Evolutionary conservation across 139 green algal species (phyloP).

Genomic region (Micractinium sp.): DNA sequence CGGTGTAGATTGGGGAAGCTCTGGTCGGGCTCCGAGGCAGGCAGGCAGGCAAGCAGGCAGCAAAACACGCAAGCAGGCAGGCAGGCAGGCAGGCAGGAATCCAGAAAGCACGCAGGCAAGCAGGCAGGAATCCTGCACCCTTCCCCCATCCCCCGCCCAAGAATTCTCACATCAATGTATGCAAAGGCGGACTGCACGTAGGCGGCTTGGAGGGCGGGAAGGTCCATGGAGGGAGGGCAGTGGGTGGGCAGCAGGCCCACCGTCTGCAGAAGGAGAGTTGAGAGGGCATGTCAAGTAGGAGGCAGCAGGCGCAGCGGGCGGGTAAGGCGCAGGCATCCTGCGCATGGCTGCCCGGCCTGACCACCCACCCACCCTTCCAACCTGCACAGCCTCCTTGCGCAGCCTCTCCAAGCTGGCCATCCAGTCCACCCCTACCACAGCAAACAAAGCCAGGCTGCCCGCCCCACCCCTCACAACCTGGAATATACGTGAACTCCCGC

Average conservation of each 20-base stretch:
- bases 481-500: too few relatives aligned
- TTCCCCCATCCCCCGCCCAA: too few relatives aligned
- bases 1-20: too few relatives aligned
- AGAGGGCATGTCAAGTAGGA: neutral
- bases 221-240: constrained; percentile 27
- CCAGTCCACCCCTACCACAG: too few relatives aligned
- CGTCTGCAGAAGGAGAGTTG: neutral
- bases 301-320: too few relatives aligned
- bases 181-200: constrained; percentile 18
- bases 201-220: neutral
- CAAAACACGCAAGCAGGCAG: neutral
- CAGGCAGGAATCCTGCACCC: neutral
- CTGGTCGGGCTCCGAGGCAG: neutral
- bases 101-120: neutral
- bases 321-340: too few relatives aligned
- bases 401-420: too few relatives aligned
- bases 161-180: constrained; percentile 34
- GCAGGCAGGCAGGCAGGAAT: neutral
- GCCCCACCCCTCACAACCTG: too few relatives aligned
- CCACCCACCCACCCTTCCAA: too few relatives aligned
- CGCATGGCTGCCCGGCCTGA: too few relatives aligned
- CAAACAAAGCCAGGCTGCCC: too few relatives aligned
- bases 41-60: neutral
- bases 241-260: constrained; percentile 46
- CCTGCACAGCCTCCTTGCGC: too few relatives aligned